Percentiles rank a stretch among this genome's conserved stretches.
phyloP scores from a whole-genome alignment of 2,329 filamentous ascomycete genomes.

The Ophiosphaerella herpotricha region DNA sequence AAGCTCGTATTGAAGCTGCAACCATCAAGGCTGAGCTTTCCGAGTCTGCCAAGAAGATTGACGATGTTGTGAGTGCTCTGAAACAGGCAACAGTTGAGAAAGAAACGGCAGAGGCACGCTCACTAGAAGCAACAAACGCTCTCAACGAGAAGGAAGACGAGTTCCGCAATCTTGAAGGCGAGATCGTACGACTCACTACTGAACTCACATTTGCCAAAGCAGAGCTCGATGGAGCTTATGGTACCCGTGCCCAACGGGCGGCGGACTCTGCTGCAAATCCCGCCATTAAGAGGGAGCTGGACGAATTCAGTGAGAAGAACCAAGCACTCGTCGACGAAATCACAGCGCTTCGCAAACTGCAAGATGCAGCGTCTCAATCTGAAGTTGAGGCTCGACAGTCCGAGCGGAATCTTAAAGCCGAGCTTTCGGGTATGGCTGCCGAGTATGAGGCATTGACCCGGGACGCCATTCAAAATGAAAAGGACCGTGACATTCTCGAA shows the following conservation, averaged over 20 bases:
- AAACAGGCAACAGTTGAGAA: constrained; percentile 33
- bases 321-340: constrained; percentile 50
- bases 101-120: constrained; percentile 38
- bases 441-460: constrained; percentile 74
- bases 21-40: constrained; percentile 45
- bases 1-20: constrained; percentile 39
- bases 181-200: constrained; percentile 69
- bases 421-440: constrained; percentile 68
- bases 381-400: constrained; percentile 44
- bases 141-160: constrained; percentile 44
- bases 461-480: constrained; percentile 71
- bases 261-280: constrained; percentile 65
- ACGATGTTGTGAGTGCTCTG: constrained; percentile 31
- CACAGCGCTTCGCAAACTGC: constrained; percentile 47
- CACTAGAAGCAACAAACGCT: constrained; percentile 31
- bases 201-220: constrained; percentile 89
- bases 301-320: constrained; percentile 56
- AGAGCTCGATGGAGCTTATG: constrained; percentile 94
- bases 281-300: constrained; percentile 64
- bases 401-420: constrained; percentile 61
- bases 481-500: constrained; percentile 69
- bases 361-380: constrained; percentile 42
- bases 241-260: constrained; percentile 70
- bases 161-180: constrained; percentile 57
- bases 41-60: constrained; percentile 39